Percentiles rank a stretch among this genome's conserved stretches.
phyloP scores from a whole-genome alignment of 2,329 filamentous ascomycete genomes.

The Pseudonectria buxi region DNA sequence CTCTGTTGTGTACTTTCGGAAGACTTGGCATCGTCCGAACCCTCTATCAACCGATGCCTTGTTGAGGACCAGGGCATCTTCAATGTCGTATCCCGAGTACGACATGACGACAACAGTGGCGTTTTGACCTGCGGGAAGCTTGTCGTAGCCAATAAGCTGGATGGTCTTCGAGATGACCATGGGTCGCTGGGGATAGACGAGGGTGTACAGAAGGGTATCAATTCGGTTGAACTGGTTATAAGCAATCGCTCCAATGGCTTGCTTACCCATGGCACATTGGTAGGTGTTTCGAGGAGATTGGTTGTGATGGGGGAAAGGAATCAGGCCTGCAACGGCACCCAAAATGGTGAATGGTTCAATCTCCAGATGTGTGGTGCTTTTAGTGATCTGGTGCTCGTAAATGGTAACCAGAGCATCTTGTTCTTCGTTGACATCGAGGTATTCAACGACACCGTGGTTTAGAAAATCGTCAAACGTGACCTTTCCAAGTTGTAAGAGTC shows the following conservation, averaged over 20 bases:
- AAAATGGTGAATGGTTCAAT: conserved; percentile 97
- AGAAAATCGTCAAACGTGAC: conserved; percentile 93
- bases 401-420: conserved; percentile 92
- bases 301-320: conserved; percentile 98
- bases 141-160: conserved; percentile 93
- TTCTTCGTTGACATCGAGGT: conserved; percentile 96
- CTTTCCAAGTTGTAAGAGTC: conserved; percentile 73
- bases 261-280: conserved; percentile 99
- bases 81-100: conserved; percentile 98
- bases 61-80: conserved; percentile 94
- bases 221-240: conserved; percentile 98
- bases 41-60: conserved; percentile 93
- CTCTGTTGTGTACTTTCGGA: conserved; percentile 84
- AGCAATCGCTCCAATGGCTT: conserved; percentile 96
- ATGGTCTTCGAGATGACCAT: conserved; percentile 98
- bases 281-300: conserved; percentile 98
- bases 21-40: conserved; percentile 96
- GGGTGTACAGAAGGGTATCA: conserved; percentile 89
- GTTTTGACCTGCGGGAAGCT: conserved; percentile 92
- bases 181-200: conserved; percentile 95
- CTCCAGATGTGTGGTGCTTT: conserved; percentile 85
- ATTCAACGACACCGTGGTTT: conserved; percentile 84
- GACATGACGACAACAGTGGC: conserved; percentile 99
- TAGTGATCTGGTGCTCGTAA: conserved; percentile 76
- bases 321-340: conserved; percentile 89